phyloP scores from a whole-genome alignment of 805 yeast genomes.

The Monosporozyma aerobia region DNA sequence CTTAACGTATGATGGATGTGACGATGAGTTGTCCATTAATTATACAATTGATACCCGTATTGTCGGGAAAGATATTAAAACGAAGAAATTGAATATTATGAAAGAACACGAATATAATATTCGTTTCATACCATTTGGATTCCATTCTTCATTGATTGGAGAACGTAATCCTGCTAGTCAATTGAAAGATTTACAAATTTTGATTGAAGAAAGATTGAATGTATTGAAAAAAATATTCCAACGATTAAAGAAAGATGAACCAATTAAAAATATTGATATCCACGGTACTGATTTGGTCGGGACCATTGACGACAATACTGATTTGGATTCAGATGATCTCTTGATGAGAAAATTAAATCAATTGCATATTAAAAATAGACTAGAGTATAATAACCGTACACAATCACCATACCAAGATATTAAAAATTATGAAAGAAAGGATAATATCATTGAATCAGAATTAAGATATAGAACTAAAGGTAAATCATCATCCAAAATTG shows the following conservation, averaged over 20 bases:
- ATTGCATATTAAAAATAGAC: conserved; percentile 2
- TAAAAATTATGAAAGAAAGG: not conserved
- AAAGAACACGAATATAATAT: conserved; percentile 16
- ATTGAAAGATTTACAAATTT: conserved; percentile 7
- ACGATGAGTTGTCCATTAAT: conserved; percentile 32
- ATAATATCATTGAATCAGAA: conserved; percentile 10
- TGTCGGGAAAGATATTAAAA: conserved; percentile 36
- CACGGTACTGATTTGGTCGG: conserved; percentile 25
- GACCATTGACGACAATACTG: conserved; percentile 13
- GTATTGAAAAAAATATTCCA: conserved; percentile 9
- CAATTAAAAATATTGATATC: conserved; percentile 13
- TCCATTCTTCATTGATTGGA: conserved; percentile 9
- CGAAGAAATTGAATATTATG: conserved; percentile 12
- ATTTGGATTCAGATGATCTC: conserved; percentile 18
- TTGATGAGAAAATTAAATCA: conserved; percentile 21
- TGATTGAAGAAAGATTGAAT: conserved; percentile 11
- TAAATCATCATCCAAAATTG: not conserved
- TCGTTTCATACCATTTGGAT: conserved; percentile 25
- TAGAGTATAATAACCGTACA: not conserved
- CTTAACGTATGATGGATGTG: conserved; percentile 37
- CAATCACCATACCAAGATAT: conserved; percentile 4
- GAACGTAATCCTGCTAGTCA: conserved; percentile 8
- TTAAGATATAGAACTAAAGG: conserved; percentile 10
- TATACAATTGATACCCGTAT: conserved; percentile 47
- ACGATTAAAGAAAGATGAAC: conserved; percentile 9